A percentile compares a stretch with the other conserved stretches of the same genome.
These are phyloP conservation scores for Pseudozyma hubeiensis DNA, from an alignment of 1,284 basidiomycete genomes.

Conservation along the genomic window DNA sequence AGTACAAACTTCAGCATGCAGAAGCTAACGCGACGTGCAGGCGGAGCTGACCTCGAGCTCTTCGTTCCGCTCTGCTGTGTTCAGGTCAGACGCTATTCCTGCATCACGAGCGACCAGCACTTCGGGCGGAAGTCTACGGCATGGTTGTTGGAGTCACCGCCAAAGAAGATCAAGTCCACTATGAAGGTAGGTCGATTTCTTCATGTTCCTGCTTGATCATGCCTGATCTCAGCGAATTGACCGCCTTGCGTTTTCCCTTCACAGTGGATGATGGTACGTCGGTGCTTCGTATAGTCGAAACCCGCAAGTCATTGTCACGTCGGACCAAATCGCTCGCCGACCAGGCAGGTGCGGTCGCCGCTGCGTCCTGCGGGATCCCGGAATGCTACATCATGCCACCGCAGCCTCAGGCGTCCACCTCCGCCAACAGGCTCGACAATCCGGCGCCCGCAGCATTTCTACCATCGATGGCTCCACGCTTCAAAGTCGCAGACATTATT, in stretches of 20 bases:
- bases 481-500: constrained; percentile 25
- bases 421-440: constrained; percentile 2
- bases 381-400: constrained; percentile 45
- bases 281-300: constrained; percentile 35
- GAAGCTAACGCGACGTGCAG: not conserved
- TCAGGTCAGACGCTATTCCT: constrained; percentile 26
- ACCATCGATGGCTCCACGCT: constrained; percentile 25
- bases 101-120: constrained; percentile 29
- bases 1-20: not conserved
- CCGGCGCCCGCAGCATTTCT: not conserved
- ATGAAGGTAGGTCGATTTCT: constrained; percentile 26
- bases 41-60: not conserved
- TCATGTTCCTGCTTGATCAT: not conserved
- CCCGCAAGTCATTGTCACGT: constrained; percentile 21
- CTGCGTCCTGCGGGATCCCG: constrained; percentile 19
- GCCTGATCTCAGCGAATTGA: not conserved
- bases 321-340: not conserved
- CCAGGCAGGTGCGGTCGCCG: not conserved
- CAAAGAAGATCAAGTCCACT: constrained; percentile 43
- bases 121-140: constrained; percentile 38
- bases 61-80: not conserved
- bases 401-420: constrained; percentile 13
- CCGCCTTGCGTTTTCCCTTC: not conserved
- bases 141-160: constrained; percentile 42
- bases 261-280: constrained; percentile 51